Evolutionary conservation across 2,329 filamentous ascomycete genomes (phyloP), one percentile per base, ranked within the genome.

Genomic region (Helicocarpus griseus): DNA sequence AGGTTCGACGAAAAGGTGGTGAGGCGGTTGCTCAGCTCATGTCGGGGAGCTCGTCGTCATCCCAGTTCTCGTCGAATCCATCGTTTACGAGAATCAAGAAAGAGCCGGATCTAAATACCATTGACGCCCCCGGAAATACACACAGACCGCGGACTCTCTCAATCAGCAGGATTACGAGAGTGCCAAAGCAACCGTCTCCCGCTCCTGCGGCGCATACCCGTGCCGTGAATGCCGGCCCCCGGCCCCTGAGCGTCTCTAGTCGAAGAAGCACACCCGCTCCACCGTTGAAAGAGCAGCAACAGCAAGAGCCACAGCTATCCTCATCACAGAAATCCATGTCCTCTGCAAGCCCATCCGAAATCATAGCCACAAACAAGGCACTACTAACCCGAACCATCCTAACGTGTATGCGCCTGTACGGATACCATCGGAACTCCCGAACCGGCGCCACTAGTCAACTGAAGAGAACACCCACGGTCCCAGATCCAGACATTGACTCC

Each of bases 331-430:
- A 21, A 2, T 3, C 19, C 8, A 41, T 31, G 26, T 3, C 26
- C 26, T 19, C n/a, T 9, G 8, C 29, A n/a, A 35, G 53, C 2
- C 9, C 24, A 19, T 51, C 53, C 22, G 38, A 51, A 17, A 56
- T 45, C 13, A 60, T 70, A 40, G 50, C 65, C 1, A 59, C 69
- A 26, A 72, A 72, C 44, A 72, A 72, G 52, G 65, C 66, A 38
- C 59, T 67, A 19, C 66, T 72, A 29, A 69, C 67, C 7, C 66
- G 69, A 43, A 72, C 68, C 2, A 70, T 71, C 6, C 54, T 72
- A 49, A 72, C 69, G 1, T 70, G 68, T 53, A 69, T 72, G 69
- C 68, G 69, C 9, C 56, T 72, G 3, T 72, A 71, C 50, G 69
- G 69, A 1, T 72, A 65, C 53, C 65, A 70, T 57, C 65, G 69